A percentile compares a stretch with the other conserved stretches of the same genome.
Conservation (phyloP, 2,329 filamentous ascomycete species). For the Bipolaris zeicola region DNA sequence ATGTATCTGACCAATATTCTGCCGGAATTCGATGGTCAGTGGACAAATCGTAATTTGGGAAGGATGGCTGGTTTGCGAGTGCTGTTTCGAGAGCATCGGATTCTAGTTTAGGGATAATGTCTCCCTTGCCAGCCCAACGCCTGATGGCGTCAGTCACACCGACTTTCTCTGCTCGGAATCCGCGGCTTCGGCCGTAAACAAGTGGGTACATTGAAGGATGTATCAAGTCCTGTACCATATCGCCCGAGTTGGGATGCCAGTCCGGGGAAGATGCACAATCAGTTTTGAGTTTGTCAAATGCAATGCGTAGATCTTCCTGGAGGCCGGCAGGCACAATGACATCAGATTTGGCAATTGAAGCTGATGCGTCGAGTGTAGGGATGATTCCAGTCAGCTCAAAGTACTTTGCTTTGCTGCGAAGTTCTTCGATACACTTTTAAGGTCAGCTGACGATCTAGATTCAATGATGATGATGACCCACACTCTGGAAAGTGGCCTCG, state of each 20-base stretch:
- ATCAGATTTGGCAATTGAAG: constrained; percentile 61
- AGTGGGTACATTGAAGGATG: constrained; percentile 69
- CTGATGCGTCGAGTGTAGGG: constrained; percentile 53
- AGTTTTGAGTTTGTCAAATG: constrained; percentile 57
- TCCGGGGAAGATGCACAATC: constrained; percentile 49
- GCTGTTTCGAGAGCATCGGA: not conserved
- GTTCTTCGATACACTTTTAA: constrained; percentile 48
- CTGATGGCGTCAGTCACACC: constrained; percentile 35
- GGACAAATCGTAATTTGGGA: constrained; percentile 2
- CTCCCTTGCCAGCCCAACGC: constrained; percentile 39
- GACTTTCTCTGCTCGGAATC: constrained; percentile 44
- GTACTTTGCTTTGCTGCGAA: constrained; percentile 58
- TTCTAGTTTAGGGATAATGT: constrained; percentile 19
- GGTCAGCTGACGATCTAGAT: not conserved
- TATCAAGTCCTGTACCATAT: constrained; percentile 65
- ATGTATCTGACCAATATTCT: constrained; percentile 28
- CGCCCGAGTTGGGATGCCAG: constrained; percentile 65
- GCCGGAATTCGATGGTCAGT: constrained; percentile 12
- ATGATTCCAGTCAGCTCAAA: constrained; percentile 51
- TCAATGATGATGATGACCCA: constrained; percentile 1
- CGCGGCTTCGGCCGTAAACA: constrained; percentile 57
- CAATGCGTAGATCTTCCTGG: constrained; percentile 50
- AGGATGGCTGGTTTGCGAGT: not conserved
- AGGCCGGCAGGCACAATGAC: constrained; percentile 49
- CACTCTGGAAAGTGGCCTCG: constrained; percentile 19